Percentiles rank a stretch among this genome's conserved stretches.
These are phyloP conservation scores for Zygosaccharomyces pseudobailii DNA, from an alignment of 1,139 yeast species.

Conservation along the genomic window DNA sequence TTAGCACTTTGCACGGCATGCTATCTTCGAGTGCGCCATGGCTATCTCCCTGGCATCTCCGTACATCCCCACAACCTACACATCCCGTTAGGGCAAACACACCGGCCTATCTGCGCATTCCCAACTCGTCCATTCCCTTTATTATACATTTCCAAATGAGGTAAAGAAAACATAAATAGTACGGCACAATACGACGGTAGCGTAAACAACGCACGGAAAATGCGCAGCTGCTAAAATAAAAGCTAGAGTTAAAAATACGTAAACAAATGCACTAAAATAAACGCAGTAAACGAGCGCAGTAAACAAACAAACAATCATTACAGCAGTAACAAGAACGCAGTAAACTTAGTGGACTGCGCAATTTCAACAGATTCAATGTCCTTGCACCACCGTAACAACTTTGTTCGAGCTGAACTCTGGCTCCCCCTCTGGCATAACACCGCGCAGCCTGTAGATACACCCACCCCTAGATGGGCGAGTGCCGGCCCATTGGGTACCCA, in stretches of 20 bases:
- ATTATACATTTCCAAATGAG: too few species aligned
- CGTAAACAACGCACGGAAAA: background rate
- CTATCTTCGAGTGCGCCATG: too few species aligned
- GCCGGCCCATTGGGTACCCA: background rate
- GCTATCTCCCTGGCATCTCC: background rate
- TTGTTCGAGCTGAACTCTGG: conserved; percentile 1
- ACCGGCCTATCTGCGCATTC: too few species aligned
- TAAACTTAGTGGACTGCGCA: too few species aligned
- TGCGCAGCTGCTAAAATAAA: background rate
- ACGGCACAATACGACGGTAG: background rate
- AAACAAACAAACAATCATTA: too few species aligned
- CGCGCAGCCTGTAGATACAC: conserved; percentile 1
- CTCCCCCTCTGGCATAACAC: background rate
- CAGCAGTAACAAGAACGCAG: too few species aligned
- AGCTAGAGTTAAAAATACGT: background rate
- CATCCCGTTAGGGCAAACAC: background rate
- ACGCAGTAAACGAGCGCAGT: background rate
- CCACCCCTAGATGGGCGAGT: background rate
- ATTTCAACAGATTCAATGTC: background rate
- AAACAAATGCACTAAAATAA: background rate
- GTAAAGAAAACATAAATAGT: too few species aligned
- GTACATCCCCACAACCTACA: background rate
- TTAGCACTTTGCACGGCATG: background rate
- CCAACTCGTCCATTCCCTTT: too few species aligned
- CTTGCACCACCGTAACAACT: background rate